Percentiles rank a stretch among this genome's conserved stretches.
Conservation (phyloP, 2,329 filamentous ascomycete species). For the Diplocarpon rosae region DNA sequence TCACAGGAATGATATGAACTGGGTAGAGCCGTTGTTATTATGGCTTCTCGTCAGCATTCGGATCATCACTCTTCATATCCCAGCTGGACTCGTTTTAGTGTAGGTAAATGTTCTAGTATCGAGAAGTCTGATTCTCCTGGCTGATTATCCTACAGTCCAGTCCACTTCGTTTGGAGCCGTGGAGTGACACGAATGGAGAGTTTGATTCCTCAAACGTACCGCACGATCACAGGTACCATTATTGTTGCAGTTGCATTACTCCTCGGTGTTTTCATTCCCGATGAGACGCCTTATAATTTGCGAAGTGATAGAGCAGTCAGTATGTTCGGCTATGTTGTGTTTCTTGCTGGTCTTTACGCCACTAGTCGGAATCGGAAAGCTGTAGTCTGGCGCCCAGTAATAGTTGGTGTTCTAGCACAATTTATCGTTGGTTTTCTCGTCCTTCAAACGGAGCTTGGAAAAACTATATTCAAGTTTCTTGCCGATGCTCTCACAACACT, state of each 20-base stretch:
- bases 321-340: neutral
- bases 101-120: neutral
- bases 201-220: too few species aligned
- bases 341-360: neutral
- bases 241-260: neutral
- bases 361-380: conserved; percentile 1
- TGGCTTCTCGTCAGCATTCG: neutral
- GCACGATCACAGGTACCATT: too few species aligned
- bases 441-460: conserved; percentile 2
- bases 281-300: neutral
- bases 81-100: neutral
- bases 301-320: conserved; percentile 1
- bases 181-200: too few species aligned
- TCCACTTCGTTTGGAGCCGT: too few species aligned
- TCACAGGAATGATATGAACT: conserved; percentile 2
- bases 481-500: neutral
- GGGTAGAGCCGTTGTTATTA: conserved; percentile 1
- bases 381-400: conserved; percentile 1
- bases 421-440: conserved; percentile 3
- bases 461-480: conserved; percentile 1
- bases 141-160: too few species aligned
- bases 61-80: neutral
- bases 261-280: neutral
- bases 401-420: conserved; percentile 2
- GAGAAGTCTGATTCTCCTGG: neutral